phyloP scores from a whole-genome alignment of 2,329 filamentous ascomycete genomes.

The Cladosporium sphaerospermum region DNA sequence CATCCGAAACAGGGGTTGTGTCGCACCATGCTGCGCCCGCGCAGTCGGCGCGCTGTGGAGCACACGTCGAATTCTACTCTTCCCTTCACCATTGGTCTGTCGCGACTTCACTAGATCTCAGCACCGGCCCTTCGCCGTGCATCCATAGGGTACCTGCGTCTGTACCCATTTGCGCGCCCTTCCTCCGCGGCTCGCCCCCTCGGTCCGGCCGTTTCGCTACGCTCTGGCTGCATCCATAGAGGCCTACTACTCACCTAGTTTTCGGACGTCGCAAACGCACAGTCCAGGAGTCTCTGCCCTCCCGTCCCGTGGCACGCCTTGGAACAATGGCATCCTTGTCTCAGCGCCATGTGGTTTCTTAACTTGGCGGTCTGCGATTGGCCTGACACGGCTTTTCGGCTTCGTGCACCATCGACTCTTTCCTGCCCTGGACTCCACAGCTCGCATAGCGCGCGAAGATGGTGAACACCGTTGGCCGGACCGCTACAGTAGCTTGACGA shows the following conservation, averaged over 20 bases:
- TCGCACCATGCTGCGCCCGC: constrained; percentile 1
- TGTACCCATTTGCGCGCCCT: constrained; percentile 6
- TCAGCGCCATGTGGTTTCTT: not conserved
- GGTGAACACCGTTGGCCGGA: constrained; percentile 2
- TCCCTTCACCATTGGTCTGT: not conserved
- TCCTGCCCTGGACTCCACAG: not conserved
- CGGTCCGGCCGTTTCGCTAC: constrained; percentile 5
- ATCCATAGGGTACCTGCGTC: constrained; percentile 7
- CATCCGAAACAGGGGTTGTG: constrained; percentile 10
- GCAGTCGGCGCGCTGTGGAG: not conserved
- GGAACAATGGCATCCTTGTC: not conserved
- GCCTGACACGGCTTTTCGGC: not conserved
- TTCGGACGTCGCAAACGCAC: not conserved
- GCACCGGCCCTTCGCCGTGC: constrained; percentile 6
- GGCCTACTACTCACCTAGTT: constrained; percentile 4
- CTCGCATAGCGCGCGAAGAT: not conserved
- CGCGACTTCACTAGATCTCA: constrained; percentile 11
- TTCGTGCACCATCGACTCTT: not conserved
- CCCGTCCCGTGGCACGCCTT: not conserved
- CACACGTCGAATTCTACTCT: not conserved
- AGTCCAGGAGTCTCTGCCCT: not conserved
- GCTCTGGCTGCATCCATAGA: constrained; percentile 7
- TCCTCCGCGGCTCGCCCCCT: not conserved
- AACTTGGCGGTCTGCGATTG: constrained; percentile 1
- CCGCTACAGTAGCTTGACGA: not conserved